Evolutionary conservation across 345 rosid species (phyloP).

Genomic region (Triadica sebifera): DNA sequence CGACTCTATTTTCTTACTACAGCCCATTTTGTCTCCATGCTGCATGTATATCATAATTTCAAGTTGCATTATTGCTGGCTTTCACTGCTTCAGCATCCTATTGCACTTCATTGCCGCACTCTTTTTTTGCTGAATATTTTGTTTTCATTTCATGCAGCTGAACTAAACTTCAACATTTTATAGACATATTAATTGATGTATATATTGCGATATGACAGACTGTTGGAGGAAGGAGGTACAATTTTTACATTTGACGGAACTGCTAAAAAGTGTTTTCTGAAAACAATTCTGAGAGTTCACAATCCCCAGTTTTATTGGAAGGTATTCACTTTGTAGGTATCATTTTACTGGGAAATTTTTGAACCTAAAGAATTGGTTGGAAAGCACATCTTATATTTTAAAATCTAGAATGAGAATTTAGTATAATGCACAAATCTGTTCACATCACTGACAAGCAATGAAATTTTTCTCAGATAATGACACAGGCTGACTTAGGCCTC

Average conservation of each 20-base stretch:
- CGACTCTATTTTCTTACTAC: background rate
- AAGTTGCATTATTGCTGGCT: too few species aligned
- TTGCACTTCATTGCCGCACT: too few species aligned
- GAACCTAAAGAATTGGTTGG: background rate
- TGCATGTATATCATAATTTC: too few species aligned
- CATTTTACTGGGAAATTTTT: background rate
- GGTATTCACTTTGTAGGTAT: conserved; percentile 34
- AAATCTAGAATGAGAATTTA: background rate
- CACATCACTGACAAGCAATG: conserved; percentile 5
- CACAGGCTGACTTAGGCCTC: conserved; percentile 89
- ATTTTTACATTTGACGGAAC: conserved; percentile 68
- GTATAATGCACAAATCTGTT: background rate
- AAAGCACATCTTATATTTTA: background rate
- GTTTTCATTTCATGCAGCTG: background rate
- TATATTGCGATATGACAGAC: conserved; percentile 30
- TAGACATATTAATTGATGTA: background rate
- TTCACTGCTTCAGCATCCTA: too few species aligned
- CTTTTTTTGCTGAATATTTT: too few species aligned
- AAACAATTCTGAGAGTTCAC: conserved; percentile 59
- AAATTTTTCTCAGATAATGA: conserved; percentile 54
- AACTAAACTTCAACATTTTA: background rate
- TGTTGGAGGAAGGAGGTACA: conserved; percentile 90
- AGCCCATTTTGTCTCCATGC: too few species aligned
- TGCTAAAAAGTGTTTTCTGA: conserved; percentile 39
- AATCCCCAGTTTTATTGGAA: conserved; percentile 90